phyloP scores from a whole-genome alignment of 1,284 basidiomycete genomes.

The Flammula alnicola region DNA sequence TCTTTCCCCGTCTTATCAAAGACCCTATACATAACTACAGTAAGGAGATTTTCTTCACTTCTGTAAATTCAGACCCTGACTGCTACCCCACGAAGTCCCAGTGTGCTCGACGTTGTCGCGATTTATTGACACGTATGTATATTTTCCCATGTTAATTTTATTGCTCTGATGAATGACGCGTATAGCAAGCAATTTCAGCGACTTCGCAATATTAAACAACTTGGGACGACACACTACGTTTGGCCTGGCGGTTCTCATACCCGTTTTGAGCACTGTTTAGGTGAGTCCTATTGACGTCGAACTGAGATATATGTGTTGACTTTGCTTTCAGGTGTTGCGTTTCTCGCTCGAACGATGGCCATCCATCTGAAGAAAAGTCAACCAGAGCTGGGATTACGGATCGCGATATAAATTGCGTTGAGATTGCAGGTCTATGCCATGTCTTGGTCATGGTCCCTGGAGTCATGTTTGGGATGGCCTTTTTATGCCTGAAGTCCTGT shows the following conservation, averaged over 20 bases:
- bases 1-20: too few species aligned
- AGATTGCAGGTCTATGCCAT: conserved; percentile 73
- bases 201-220: conserved; percentile 75
- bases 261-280: conserved; percentile 80
- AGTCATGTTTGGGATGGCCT: conserved; percentile 72
- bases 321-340: conserved; percentile 60
- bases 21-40: conserved; percentile 10
- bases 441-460: conserved; percentile 77
- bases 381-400: conserved; percentile 66
- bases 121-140: conserved; percentile 12
- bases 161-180: neutral
- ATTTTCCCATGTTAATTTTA: neutral
- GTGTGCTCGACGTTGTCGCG: conserved; percentile 2
- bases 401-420: conserved; percentile 69
- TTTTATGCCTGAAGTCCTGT: conserved; percentile 67
- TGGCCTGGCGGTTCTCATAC: conserved; percentile 78
- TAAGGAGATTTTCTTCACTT: neutral
- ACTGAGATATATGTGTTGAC: neutral
- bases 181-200: conserved; percentile 74
- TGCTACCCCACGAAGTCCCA: conserved; percentile 1
- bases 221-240: conserved; percentile 74
- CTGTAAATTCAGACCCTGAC: neutral
- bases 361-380: conserved; percentile 62
- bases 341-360: conserved; percentile 66
- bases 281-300: conserved; percentile 39